Conservation (phyloP, 2,329 filamentous ascomycete species). For the Mycosphaerella sp. region DNA sequence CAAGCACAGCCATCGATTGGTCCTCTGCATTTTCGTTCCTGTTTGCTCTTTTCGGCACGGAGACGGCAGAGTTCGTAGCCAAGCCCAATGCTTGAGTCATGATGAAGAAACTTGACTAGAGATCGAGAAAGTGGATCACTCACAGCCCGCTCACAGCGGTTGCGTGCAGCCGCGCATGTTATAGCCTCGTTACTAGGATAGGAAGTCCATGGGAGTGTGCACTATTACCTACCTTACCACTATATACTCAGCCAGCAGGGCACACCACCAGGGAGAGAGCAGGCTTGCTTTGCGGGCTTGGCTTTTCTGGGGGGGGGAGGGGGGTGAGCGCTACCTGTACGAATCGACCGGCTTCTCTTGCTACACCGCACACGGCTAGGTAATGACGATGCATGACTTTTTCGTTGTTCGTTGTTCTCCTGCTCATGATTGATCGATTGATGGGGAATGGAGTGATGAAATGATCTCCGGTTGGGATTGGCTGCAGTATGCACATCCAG, state of each 20-base stretch:
- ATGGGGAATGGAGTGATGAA: neutral
- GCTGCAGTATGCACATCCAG: neutral
- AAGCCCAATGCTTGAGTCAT: neutral
- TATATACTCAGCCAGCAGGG: neutral
- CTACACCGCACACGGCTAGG: neutral
- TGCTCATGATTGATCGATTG: neutral
- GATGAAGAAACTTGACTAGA: neutral
- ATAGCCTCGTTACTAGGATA: conserved; percentile 2
- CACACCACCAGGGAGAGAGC: neutral
- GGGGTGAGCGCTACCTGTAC: neutral
- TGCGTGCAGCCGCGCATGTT: conserved; percentile 1
- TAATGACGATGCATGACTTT: neutral
- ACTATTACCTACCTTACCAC: neutral
- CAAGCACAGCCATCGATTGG: neutral
- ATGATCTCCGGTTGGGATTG: neutral
- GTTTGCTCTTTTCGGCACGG: neutral
- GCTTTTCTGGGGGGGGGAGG: neutral
- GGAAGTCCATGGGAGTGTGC: neutral
- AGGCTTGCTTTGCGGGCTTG: neutral
- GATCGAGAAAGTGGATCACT: too few species aligned
- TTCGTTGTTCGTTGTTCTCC: too few species aligned
- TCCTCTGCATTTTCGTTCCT: neutral
- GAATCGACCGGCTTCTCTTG: neutral
- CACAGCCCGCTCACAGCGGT: too few species aligned
- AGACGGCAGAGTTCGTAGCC: neutral